Conservation (phyloP, 2,329 filamentous ascomycete species). For the Exophiala lecanii-corni region DNA sequence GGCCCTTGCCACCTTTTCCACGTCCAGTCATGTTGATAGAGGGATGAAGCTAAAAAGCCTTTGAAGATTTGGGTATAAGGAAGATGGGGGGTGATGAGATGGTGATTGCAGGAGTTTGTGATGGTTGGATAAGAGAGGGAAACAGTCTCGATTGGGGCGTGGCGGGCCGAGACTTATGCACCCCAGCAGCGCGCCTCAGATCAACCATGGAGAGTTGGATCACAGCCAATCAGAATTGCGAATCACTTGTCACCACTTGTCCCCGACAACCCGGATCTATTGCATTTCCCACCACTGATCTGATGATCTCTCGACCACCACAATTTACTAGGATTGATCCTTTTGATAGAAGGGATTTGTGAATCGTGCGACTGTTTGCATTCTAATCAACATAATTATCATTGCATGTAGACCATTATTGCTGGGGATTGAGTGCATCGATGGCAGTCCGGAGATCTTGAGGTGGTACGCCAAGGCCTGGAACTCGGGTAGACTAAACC, state of each 20-base stretch:
- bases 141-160: slow-evolving; percentile 17
- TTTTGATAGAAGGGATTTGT: slow-evolving; percentile 3
- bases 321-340: slow-evolving; percentile 13
- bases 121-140: slow-evolving; percentile 13
- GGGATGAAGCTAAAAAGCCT: slow-evolving; percentile 27
- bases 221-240: slow-evolving; percentile 28
- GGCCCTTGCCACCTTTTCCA: slow-evolving; percentile 95
- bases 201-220: slow-evolving; percentile 21
- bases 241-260: slow-evolving; percentile 24
- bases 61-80: slow-evolving; percentile 14
- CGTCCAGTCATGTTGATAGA: slow-evolving; percentile 56
- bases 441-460: slow-evolving; percentile 10
- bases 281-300: slow-evolving; percentile 4
- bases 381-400: slow-evolving; percentile 13
- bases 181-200: slow-evolving; percentile 18
- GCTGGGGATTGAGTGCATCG: slow-evolving; percentile 4
- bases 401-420: slow-evolving; percentile 1
- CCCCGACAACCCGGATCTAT: slow-evolving; percentile 18
- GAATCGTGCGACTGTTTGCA: slow-evolving; percentile 11
- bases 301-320: slow-evolving; percentile 19
- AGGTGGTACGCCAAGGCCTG: slow-evolving; percentile 23
- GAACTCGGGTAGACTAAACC: slow-evolving; percentile 6
- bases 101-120: no score
- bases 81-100: slow-evolving; percentile 13
- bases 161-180: slow-evolving; percentile 21